A percentile compares a stretch with the other conserved stretches of the same genome.
These are phyloP conservation scores for Musa balbisiana DNA, from an alignment of 202 grass and related monocot genomes.

Conservation along the genomic window DNA sequence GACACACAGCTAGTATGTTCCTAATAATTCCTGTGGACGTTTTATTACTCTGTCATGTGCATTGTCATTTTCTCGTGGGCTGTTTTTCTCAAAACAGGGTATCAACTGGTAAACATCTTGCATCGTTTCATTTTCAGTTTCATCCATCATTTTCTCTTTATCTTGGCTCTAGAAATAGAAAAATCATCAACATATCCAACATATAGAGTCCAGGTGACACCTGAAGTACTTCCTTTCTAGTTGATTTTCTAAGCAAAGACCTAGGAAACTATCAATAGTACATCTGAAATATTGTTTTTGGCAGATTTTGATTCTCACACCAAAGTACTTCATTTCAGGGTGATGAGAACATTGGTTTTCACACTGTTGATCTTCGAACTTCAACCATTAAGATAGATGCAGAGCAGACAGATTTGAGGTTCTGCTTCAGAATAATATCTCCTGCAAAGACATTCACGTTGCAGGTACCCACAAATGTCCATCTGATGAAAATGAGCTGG, in stretches of 20 bases:
- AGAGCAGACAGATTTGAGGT: slow-evolving; percentile 84
- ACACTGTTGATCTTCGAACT: slow-evolving; percentile 77
- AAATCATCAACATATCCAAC: background rate
- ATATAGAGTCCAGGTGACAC: background rate
- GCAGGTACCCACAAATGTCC: slow-evolving; percentile 47
- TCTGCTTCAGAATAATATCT: slow-evolving; percentile 97
- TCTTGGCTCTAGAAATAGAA: background rate
- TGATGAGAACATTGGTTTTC: slow-evolving; percentile 55
- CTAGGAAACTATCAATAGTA: slow-evolving; percentile 32
- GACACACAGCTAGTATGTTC: too few species aligned
- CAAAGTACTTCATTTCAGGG: slow-evolving; percentile 44
- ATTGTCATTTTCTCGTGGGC: background rate
- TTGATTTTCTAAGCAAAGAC: slow-evolving; percentile 65
- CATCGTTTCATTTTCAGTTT: too few species aligned
- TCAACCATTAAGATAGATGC: slow-evolving; percentile 90
- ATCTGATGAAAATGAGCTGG: slow-evolving; percentile 1
- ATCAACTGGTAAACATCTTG: too few species aligned
- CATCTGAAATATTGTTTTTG: slow-evolving; percentile 22
- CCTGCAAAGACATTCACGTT: slow-evolving; percentile 76
- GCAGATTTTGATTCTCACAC: slow-evolving; percentile 56
- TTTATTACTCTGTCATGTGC: background rate
- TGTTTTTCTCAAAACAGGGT: too few species aligned
- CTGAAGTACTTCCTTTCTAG: slow-evolving; percentile 17
- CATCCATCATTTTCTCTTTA: background rate
- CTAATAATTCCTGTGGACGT: too few species aligned